Conservation (phyloP, 345 rosid genomes). For the Brassica cretica region DNA sequence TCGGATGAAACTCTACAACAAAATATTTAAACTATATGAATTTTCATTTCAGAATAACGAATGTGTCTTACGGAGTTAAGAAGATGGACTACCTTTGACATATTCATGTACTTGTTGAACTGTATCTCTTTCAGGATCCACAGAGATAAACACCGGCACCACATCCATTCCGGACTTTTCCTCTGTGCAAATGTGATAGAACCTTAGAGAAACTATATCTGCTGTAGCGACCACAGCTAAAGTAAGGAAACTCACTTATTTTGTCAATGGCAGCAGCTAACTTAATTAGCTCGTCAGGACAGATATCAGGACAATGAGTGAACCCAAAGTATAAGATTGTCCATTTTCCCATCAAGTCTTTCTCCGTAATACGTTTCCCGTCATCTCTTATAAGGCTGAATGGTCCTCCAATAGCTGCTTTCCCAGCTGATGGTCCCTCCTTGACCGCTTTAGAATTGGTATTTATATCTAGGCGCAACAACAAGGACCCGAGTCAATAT, state of each 20-base stretch:
- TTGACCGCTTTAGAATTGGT: slow-evolving; percentile 70
- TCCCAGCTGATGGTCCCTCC: slow-evolving; percentile 93
- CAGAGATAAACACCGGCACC: slow-evolving; percentile 81
- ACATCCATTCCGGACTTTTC: slow-evolving; percentile 71
- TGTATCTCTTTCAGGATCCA: slow-evolving; percentile 97
- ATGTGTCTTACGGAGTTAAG: not conserved
- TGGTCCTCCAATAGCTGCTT: slow-evolving; percentile 95
- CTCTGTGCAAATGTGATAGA: slow-evolving; percentile 46
- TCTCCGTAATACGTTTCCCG: slow-evolving; percentile 77
- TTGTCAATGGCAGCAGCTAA: slow-evolving; percentile 82
- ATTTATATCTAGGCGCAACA: slow-evolving; percentile 58
- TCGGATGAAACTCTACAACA: slow-evolving; percentile 81
- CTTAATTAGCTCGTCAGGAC: slow-evolving; percentile 92
- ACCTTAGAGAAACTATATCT: not conserved
- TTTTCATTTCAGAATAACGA: not conserved
- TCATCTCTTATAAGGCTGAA: slow-evolving; percentile 83
- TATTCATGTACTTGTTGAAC: slow-evolving; percentile 91
- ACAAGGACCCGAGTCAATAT: slow-evolving; percentile 25
- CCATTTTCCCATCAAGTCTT: slow-evolving; percentile 89
- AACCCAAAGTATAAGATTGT: slow-evolving; percentile 87
- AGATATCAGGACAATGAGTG: slow-evolving; percentile 98
- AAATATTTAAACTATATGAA: slow-evolving; percentile 9
- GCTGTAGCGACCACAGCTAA: not conserved
- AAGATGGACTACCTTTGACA: slow-evolving; percentile 68
- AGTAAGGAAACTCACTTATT: slow-evolving; percentile 63